Base-by-base conservation (phyloP, 257 asterid species). In the Nicotiana paniculata region DNA sequence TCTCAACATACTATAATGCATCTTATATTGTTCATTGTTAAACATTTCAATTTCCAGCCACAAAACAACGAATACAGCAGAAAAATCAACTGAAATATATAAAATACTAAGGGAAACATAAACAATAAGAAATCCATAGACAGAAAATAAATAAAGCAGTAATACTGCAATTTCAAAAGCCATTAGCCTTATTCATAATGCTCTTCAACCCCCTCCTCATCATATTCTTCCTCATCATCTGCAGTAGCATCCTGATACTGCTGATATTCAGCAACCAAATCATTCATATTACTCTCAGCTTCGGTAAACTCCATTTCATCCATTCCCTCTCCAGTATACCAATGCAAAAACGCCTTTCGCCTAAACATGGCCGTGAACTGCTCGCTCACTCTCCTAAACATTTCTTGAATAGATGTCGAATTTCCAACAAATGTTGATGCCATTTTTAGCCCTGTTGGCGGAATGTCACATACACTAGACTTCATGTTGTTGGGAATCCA, bases 251-350 rank as follows among this genome's bases (percentile, higher is more conserved):
- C 95, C 69, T 91, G 95, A 8, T 90, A 88, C 18, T 91, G 95
- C 86, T 91, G 95, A 53, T 91, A 90, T 83, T 91, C 93, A 0
- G 95, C 91, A 69, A 90, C 93, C 61, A 91, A 83, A 77, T 90
- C 95, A 24, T 91, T 91, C 95, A 91, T 91, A 33, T 91, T 91
- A 77, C 95, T 91, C 88, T 90, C 95, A 0, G 93, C 95, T 65
- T 91, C 95, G 0, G 95, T 91, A 51, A 91, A 91, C 39, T 91
- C 95, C 95, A 90, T 90, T 55, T 91, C 95, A n/a, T 91, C 95
- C 95, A 90, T 91, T 11, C 93, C 95, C 68, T 91, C 92, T 7
- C 95, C 95, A 0, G 92, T 90, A 74, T 91, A 91, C 95, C 81
- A 58, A 58, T 78, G 81, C 37, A 78, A 37, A 43, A 78, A 78